Evolutionary conservation across 73 alveolate species (phyloP), one percentile per base, ranked within the genome.

Genomic region (Symbiodinium natans): DNA sequence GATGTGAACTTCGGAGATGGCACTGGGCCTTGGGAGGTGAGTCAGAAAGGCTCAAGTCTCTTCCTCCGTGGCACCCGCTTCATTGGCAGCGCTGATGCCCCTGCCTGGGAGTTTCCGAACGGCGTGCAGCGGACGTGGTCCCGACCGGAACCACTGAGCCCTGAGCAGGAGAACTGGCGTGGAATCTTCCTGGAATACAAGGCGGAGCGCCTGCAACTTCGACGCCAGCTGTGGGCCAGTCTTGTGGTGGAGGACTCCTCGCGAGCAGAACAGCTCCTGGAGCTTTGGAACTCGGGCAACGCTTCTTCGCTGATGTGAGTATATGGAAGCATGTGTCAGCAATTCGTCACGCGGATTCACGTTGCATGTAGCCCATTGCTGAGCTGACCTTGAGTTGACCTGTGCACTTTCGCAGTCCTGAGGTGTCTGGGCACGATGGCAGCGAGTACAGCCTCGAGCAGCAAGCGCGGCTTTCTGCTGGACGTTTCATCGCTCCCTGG

Each of bases 161-260:
- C 85, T 23, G 95, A 88, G 73, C 86, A 88, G 25, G 25, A 54
- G 73, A 39, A 38, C 31, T 88, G 95, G 95, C 71, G 23, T 15
- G 95, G 59, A 73, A 71, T 88, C 43, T 88, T 88, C 73, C 42
- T 88, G 86, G 39, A 29, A 15, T 88, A 88, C 73, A 88, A 88
- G 71, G 86, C 84, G 4, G 83, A 34, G 34, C 95, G 95, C 19
- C 68, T 34, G 38, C 95, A 88, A 59, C 95, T 88, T 31, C 85
- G 95, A n/a, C 95, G 95, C 34, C 95, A 88, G 95, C 95, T 88
- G 33, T 88, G 95, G 95, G 40, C 95, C 42, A 27, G 71, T 39
- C 86, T 39, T 17, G 95, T 88, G 48, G 74, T 40, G 19, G 73
- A 41, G 85, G 83, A 41, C 41, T 11, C 82, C 4, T 23, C 68